Percentiles rank a stretch among this genome's conserved stretches.
Evolutionary conservation across 805 yeast species (phyloP).

Genomic region (Teunomyces barrocoloradensis): DNA sequence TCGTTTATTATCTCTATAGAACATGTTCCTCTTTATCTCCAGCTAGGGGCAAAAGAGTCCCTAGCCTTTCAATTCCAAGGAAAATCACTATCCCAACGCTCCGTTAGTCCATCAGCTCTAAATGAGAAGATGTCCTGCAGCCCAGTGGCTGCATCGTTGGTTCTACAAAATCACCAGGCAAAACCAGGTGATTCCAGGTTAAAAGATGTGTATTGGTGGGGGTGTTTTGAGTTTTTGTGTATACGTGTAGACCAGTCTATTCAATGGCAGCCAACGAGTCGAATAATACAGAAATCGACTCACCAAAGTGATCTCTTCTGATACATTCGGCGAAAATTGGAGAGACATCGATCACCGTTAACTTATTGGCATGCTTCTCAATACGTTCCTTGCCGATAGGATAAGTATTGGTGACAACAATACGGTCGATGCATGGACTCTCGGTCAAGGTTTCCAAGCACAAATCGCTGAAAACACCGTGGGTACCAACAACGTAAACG

Average conservation of each 20-base stretch:
- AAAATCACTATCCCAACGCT: constrained; percentile 48
- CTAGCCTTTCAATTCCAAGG: constrained; percentile 2
- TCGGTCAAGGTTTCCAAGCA: constrained; percentile 77
- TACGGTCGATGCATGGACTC: constrained; percentile 81
- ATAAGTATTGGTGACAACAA: constrained; percentile 94
- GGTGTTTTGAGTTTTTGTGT: too few species aligned
- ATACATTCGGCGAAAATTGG: constrained; percentile 97
- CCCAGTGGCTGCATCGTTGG: constrained; percentile 57
- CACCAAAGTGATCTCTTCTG: constrained; percentile 98
- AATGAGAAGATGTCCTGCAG: constrained; percentile 47
- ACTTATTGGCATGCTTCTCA: constrained; percentile 55
- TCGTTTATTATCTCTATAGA: not conserved
- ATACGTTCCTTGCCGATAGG: constrained; percentile 72
- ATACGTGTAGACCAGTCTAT: constrained; percentile 12
- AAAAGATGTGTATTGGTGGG: not conserved
- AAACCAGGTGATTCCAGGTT: not conserved
- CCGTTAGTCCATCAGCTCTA: constrained; percentile 51
- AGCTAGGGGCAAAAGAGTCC: not conserved
- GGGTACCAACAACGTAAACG: constrained; percentile 91
- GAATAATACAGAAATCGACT: constrained; percentile 87
- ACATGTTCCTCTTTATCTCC: not conserved
- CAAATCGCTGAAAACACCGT: constrained; percentile 87
- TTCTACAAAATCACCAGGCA: constrained; percentile 4
- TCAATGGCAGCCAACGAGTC: constrained; percentile 72
- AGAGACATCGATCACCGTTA: constrained; percentile 87